Base-by-base conservation (phyloP, 495 filamentous ascomycete genomes). In the Talaromyces thailandensis region DNA sequence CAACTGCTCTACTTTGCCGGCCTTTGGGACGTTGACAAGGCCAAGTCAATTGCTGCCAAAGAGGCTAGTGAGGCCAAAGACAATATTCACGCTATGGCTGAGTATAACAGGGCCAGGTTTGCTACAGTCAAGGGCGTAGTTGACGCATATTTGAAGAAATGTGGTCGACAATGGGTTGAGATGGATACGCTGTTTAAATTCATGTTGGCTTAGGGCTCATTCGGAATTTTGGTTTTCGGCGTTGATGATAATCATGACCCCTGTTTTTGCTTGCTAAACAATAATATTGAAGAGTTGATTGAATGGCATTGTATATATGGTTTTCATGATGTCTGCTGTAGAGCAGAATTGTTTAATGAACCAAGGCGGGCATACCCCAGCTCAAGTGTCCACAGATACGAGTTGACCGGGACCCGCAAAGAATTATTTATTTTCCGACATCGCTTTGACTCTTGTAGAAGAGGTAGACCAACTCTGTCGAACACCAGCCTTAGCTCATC, bases 131-230 rank as follows among this genome's bases (percentile, higher is more conserved):
- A 82, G 75, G 82, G 80, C 1, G 86, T 90, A n/a, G 92, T 95
- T 11, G 91, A 91, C 63, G 86, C 74, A 69, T 95, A 97, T 76
- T 73, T 98, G 73, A 90, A 90, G 70, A 94, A 92, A 80, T 96
- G 92, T 79, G 94, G 95, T 35, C 80, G 92, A 71, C 89, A 89
- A 75, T 98, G 92, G 92, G 94, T 98, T 60, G 90, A 90, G 62
- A 98, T 98, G 94, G 92, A 93, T 74, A 85, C 79, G 69, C 76
- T 98, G 63, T 98, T 98, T 81, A 81, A 76, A 58, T 90, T 88
- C 76, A 86, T 85, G 71, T 65, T 81, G 62, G 70, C 70, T 56
- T 56, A 62, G 50, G 24, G 28, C 8, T 14, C 51, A 55, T 28
- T 55, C 23, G 12, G 21, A n/a, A 11, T 55, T 55, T 52, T 55